Conservation (phyloP, 805 yeast species). For the Tetrapisispora iriomotensis region DNA sequence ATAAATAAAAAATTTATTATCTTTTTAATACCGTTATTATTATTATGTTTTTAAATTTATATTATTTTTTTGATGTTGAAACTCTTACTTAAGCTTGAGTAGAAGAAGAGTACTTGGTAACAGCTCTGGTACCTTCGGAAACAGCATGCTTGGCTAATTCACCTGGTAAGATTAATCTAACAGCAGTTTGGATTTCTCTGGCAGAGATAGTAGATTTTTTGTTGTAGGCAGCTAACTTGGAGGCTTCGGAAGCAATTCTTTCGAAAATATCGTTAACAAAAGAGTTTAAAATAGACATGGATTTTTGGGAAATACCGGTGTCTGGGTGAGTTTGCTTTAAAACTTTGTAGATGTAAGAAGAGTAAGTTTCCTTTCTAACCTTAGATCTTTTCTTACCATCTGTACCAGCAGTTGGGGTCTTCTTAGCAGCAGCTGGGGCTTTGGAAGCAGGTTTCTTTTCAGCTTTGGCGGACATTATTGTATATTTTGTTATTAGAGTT, state of each 20-base stretch:
- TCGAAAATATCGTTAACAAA: slow-evolving; percentile 96
- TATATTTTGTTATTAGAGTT: slow-evolving; percentile 7
- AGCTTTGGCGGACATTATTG: slow-evolving; percentile 56
- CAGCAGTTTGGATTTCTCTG: slow-evolving; percentile 98
- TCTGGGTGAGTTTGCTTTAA: slow-evolving; percentile 99
- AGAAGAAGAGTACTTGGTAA: slow-evolving; percentile 83
- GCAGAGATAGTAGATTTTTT: slow-evolving; percentile 96
- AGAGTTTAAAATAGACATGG: slow-evolving; percentile 98
- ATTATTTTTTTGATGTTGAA: slow-evolving; percentile 3
- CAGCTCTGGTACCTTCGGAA: slow-evolving; percentile 98
- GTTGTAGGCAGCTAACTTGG: slow-evolving; percentile 97
- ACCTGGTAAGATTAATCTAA: slow-evolving; percentile 95
- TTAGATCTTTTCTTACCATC: slow-evolving; percentile 87
- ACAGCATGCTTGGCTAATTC: slow-evolving; percentile 98
- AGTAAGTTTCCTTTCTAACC: slow-evolving; percentile 96
- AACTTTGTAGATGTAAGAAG: slow-evolving; percentile 96
- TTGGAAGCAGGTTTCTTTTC: slow-evolving; percentile 62
- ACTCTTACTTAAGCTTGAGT: slow-evolving; percentile 30
- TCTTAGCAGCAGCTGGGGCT: slow-evolving; percentile 85
- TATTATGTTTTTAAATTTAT: slow-evolving; percentile 2
- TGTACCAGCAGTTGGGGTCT: slow-evolving; percentile 70
- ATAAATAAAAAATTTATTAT: slow-evolving; percentile 3
- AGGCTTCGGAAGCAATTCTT: slow-evolving; percentile 96
- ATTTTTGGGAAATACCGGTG: slow-evolving; percentile 97
- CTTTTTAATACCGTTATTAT: slow-evolving; percentile 1